Evolutionary conservation across 257 asterid genomes (phyloP).

Genomic region (Fraxinus anomala): DNA sequence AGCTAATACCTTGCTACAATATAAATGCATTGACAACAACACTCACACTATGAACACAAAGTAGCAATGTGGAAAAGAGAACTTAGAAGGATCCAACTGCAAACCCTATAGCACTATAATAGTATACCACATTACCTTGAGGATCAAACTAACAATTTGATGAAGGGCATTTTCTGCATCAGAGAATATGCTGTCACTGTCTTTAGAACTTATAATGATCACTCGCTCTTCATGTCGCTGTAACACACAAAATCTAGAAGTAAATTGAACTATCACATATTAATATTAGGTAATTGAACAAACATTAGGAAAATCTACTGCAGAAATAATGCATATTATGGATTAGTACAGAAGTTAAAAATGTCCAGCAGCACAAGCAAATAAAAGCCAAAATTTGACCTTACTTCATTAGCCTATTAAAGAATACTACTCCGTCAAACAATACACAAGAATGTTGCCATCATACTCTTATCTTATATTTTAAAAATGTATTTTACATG

Average conservation of each 20-base stretch:
- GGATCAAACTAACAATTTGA: conserved; percentile 79
- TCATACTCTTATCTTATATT: background rate
- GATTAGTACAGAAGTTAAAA: conserved; percentile 8
- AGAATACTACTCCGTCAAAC: background rate
- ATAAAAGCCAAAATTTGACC: conserved; percentile 20
- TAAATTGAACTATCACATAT: background rate
- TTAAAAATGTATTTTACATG: background rate
- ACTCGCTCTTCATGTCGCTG: conserved; percentile 96
- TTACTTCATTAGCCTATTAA: background rate
- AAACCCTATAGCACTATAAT: background rate
- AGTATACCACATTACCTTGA: conserved; percentile 55
- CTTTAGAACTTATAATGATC: conserved; percentile 87
- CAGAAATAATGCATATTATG: conserved; percentile 3
- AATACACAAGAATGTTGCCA: background rate
- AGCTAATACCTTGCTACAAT: background rate
- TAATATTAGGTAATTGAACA: conserved; percentile 9
- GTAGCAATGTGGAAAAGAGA: background rate
- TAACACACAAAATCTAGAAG: conserved; percentile 26
- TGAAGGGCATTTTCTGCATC: conserved; percentile 99
- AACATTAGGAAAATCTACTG: conserved; percentile 10
- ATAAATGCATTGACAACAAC: conserved; percentile 14
- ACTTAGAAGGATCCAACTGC: background rate
- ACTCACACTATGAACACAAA: conserved; percentile 8
- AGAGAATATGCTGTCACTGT: conserved; percentile 58
- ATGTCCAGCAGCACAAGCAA: conserved; percentile 23